These are phyloP conservation scores for Craspedostauros australis DNA, from an alignment of 108 stramenopile genomes.

Conservation along the genomic window DNA sequence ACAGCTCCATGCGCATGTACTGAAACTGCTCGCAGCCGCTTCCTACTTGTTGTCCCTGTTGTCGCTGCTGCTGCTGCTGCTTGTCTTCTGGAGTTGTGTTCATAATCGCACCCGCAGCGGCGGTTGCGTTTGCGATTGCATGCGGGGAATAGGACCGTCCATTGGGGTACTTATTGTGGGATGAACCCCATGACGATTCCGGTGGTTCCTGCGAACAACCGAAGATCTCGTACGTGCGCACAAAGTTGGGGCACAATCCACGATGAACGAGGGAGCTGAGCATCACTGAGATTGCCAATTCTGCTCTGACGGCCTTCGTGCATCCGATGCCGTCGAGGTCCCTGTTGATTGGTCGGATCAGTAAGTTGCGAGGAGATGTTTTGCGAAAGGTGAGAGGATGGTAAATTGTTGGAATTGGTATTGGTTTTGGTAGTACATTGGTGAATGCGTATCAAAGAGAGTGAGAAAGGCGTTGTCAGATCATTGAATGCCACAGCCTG, in stretches of 20 bases:
- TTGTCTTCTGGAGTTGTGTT: constrained; percentile 6
- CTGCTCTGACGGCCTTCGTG: constrained; percentile 69
- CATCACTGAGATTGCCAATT: constrained; percentile 82
- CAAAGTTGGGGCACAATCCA: constrained; percentile 89
- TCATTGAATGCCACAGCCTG: no score
- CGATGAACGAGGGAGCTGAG: constrained; percentile 78
- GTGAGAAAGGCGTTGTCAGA: not conserved
- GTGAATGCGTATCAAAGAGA: constrained; percentile 3
- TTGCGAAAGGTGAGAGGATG: no score
- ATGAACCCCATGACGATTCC: constrained; percentile 56
- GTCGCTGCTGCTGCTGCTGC: constrained; percentile 13
- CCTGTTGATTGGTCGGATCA: no score
- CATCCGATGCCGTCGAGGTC: constrained; percentile 73
- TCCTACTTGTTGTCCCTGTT: not conserved
- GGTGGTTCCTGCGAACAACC: constrained; percentile 61
- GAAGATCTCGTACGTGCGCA: constrained; percentile 77
- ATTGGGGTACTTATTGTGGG: constrained; percentile 39
- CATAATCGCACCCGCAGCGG: no score
- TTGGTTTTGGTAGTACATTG: no score
- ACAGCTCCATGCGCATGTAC: constrained; percentile 98
- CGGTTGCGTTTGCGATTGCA: no score
- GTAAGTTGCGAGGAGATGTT: no score
- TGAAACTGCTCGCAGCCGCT: constrained; percentile 53
- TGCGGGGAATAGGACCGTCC: constrained; percentile 37
- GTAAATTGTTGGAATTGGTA: no score